Evolutionary conservation across 2,329 filamentous ascomycete genomes (phyloP).

Genomic region (Aotearoamyces nothofagi): DNA sequence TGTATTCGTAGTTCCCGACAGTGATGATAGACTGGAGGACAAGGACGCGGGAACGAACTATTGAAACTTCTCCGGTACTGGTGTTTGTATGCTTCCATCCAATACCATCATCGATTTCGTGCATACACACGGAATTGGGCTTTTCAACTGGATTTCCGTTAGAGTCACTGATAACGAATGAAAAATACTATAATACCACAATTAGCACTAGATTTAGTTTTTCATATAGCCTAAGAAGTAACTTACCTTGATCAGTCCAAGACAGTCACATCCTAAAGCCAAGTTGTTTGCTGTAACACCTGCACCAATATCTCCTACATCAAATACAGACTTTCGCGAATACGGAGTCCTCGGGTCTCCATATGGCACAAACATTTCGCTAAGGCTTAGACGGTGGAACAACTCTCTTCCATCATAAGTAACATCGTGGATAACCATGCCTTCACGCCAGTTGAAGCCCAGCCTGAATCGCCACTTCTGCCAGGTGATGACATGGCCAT

Average conservation of each 20-base stretch:
- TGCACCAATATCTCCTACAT: conserved; percentile 51
- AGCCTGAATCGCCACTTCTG: conserved; percentile 48
- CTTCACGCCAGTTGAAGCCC: conserved; percentile 44
- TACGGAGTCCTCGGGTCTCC: conserved; percentile 45
- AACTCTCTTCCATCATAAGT: conserved; percentile 42
- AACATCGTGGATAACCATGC: conserved; percentile 44
- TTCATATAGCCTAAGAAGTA: conserved; percentile 21
- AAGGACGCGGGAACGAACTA: conserved; percentile 34
- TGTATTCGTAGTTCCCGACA: conserved; percentile 57
- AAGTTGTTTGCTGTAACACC: conserved; percentile 53
- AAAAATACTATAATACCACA: too few relatives aligned
- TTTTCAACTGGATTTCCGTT: conserved; percentile 36
- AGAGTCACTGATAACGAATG: conserved; percentile 34
- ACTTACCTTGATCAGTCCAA: conserved; percentile 53
- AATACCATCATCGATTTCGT: conserved; percentile 56
- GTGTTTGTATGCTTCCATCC: conserved; percentile 61
- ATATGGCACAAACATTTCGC: conserved; percentile 50
- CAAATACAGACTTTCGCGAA: conserved; percentile 53
- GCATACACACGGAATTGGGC: conserved; percentile 50
- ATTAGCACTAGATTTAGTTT: too few relatives aligned
- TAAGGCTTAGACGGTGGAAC: conserved; percentile 40
- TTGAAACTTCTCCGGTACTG: not conserved
- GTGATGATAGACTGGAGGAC: conserved; percentile 52
- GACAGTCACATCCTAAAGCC: conserved; percentile 50
- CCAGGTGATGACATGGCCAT: conserved; percentile 28